phyloP scores from a whole-genome alignment of 1,284 basidiomycete genomes.

The Pseudozyma sp. region DNA sequence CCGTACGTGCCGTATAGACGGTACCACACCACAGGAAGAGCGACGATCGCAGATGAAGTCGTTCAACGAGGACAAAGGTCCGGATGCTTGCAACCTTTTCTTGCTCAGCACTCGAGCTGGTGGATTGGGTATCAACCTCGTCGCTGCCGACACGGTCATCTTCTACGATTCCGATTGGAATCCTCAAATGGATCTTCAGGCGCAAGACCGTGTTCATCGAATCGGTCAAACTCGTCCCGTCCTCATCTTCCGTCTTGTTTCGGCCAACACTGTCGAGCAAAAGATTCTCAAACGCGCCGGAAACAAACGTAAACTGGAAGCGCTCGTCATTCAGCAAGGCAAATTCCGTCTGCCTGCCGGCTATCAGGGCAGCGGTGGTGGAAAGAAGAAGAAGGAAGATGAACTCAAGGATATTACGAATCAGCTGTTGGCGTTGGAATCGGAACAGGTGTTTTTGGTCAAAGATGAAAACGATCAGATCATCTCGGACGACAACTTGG shows the following conservation, averaged over 20 bases:
- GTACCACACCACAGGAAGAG: constrained; percentile 80
- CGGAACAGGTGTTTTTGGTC: constrained; percentile 89
- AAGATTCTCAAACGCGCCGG: constrained; percentile 89
- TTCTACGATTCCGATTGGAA: constrained; percentile 95
- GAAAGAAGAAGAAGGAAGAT: constrained; percentile 66
- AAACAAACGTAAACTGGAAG: constrained; percentile 89
- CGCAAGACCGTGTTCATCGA: constrained; percentile 92
- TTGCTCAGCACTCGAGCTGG: constrained; percentile 91
- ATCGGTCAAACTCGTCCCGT: constrained; percentile 84
- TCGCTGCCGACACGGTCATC: constrained; percentile 80
- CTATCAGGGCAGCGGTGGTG: constrained; percentile 73
- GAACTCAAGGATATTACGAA: constrained; percentile 74
- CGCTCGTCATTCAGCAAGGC: constrained; percentile 92
- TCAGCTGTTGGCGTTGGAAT: constrained; percentile 82
- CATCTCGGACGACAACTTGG: constrained; percentile 81
- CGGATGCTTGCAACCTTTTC: constrained; percentile 80
- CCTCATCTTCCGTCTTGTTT: constrained; percentile 82
- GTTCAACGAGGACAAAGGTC: constrained; percentile 83
- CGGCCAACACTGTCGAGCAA: constrained; percentile 82
- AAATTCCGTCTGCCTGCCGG: constrained; percentile 51
- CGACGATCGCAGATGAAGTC: constrained; percentile 84
- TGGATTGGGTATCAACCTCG: constrained; percentile 86
- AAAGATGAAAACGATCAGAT: constrained; percentile 78
- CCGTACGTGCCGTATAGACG: constrained; percentile 90
- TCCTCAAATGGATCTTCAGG: constrained; percentile 90